Base-by-base conservation (phyloP, 225 moss, liverwort and hornwort species). In the Lunularia cruciata region DNA sequence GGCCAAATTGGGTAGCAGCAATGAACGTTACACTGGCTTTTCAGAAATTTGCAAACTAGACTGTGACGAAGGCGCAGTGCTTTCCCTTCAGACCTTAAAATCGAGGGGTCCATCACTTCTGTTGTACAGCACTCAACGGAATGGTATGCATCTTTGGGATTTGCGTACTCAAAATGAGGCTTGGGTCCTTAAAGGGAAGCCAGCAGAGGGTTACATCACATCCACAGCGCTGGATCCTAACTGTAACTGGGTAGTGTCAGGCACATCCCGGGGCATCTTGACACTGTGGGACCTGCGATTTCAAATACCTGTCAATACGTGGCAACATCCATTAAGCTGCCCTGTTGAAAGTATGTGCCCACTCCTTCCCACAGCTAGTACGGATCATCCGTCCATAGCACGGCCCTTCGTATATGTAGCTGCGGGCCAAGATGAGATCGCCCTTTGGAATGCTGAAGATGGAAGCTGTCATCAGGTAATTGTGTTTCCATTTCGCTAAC, bases 281-380 rank as follows among this genome's bases (percentile, higher is more conserved):
- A 93, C 84, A 60, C 89, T 98, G 42, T 98, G 98, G 98, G 98
- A 98, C 74, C 74, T 98, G 63, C 83, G 98, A 47, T 98, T 98
- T 71, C 91, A 88, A 83, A 75, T 98, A 55, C 78, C 98, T 78
- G 98, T 93, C 6, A 89, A 93, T 61, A 84, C 72, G 22, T 98
- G 91, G 91, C 86, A 89, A 75, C 91, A 93, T 83, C 90, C 98
- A 42, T 79, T 83, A 70, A 83, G 85, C 70, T 85, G 79, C 67
- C 88, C 88, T 25, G 83, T 98, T 63, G 93, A 98, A 72, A 93
- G 86, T 75, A 91, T 98, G 90, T 98, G 91, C 54, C 89, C 91
- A 72, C 84, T 98, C 63, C 86, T 89, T 85, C 93, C 98, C 57
- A 86, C 85, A 67, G 79, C 81, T 43, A 78, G 81, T 69, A 75